Percentiles rank a stretch among this genome's conserved stretches.
These are phyloP conservation scores for Crithidia brevicula DNA, from an alignment of 208 protist species.

Conservation along the genomic window DNA sequence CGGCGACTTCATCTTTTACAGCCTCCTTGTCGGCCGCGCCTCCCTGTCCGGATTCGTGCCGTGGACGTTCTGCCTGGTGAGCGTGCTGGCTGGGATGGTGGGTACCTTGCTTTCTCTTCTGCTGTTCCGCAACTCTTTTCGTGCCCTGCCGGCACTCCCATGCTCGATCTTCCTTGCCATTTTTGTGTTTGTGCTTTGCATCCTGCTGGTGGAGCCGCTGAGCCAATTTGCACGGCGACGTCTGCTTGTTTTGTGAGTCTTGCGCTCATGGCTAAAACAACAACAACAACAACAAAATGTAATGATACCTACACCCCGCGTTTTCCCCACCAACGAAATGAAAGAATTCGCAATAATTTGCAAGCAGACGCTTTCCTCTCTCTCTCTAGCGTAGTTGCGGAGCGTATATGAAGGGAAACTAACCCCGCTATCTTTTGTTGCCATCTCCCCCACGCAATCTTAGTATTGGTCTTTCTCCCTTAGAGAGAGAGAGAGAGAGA, in stretches of 20 bases:
- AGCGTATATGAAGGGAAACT: too few relatives aligned
- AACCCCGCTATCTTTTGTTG: too few relatives aligned
- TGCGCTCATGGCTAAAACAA: too few relatives aligned
- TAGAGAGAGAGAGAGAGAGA: background rate
- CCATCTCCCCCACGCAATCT: too few relatives aligned
- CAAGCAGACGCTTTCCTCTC: too few relatives aligned
- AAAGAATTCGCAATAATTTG: too few relatives aligned
- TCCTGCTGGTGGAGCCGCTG: constrained; percentile 30
- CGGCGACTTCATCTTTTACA: constrained; percentile 92
- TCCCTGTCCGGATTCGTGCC: constrained; percentile 52
- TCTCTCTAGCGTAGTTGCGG: too few relatives aligned
- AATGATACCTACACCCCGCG: too few relatives aligned
- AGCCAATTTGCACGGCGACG: constrained; percentile 23
- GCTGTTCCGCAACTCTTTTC: constrained; percentile 42
- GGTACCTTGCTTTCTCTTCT: constrained; percentile 63
- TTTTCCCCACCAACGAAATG: too few relatives aligned
- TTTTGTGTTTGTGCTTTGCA: constrained; percentile 48
- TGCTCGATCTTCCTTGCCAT: constrained; percentile 74
- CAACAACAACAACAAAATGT: too few relatives aligned
- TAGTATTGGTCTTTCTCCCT: background rate
- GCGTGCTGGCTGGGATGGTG: constrained; percentile 69
- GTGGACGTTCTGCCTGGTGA: constrained; percentile 61
- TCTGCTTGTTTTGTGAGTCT: constrained; percentile 31
- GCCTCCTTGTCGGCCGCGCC: constrained; percentile 71
- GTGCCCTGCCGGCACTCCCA: constrained; percentile 81